Evolutionary conservation across 2,329 filamentous ascomycete species (phyloP).

Genomic region (Thielaviopsis populi): DNA sequence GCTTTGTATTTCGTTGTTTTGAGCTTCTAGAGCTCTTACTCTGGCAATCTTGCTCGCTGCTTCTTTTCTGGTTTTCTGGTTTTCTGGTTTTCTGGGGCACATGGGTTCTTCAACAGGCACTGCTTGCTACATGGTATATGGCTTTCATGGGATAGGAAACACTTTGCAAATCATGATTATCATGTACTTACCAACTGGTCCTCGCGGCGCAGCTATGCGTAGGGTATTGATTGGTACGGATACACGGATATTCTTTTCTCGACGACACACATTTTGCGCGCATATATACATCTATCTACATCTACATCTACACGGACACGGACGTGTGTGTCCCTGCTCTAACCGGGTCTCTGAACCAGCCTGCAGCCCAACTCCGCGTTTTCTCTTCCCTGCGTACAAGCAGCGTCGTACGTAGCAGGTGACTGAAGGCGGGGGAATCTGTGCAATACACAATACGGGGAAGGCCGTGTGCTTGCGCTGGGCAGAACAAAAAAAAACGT

Average conservation of each 20-base stretch:
- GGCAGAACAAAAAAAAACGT: slow-evolving; percentile 7
- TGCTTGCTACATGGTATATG: background rate
- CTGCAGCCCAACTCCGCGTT: background rate
- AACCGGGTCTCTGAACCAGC: background rate
- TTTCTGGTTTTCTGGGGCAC: background rate
- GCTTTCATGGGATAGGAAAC: slow-evolving; percentile 1
- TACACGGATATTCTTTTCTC: background rate
- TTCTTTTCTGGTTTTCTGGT: slow-evolving; percentile 2
- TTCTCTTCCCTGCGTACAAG: background rate
- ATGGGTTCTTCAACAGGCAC: background rate
- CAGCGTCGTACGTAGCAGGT: background rate
- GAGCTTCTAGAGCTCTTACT: background rate
- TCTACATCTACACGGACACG: no score
- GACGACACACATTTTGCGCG: background rate
- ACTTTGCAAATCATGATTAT: background rate
- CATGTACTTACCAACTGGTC: background rate
- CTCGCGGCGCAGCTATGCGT: no score
- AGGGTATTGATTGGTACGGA: background rate
- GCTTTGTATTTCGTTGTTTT: background rate
- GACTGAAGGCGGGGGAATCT: background rate
- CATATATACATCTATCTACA: background rate
- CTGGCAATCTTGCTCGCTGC: background rate
- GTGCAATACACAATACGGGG: background rate
- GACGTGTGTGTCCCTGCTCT: background rate
- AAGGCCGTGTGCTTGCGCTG: background rate